Base-by-base conservation (phyloP, 2,329 filamentous ascomycete species). In the Thelonectria blattea region DNA sequence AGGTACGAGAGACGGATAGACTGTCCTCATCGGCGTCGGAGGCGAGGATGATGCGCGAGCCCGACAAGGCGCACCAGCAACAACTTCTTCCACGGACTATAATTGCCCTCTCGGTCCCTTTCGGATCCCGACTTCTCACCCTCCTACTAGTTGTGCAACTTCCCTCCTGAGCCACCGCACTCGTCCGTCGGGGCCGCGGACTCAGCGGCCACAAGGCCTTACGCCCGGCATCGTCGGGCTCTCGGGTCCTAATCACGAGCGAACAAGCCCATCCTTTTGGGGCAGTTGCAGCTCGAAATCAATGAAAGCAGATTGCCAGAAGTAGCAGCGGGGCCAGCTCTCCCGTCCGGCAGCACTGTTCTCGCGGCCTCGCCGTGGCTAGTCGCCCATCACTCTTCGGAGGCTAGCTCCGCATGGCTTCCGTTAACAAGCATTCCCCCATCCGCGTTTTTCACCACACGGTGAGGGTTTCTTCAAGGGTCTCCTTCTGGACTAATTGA, bases 231-330 rank as follows among this genome's bases (percentile, higher is more conserved):
- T 59, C 32, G 45, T 69, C 68, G 68, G 68, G 41, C 56, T 70
- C 58, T 68, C 68, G 68, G 68, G 61, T 34, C 62, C 65, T 65
- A 52, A 56, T 63, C 60, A 53, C 54, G 63, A 69, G 67, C 67
- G 65, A 68, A 43, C 53, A 62, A 54, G 64, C 55, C 62, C 58
- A 62, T 54, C 49, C 39, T 55, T 51, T 61, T 46, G 50, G 46
- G 24, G 32, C 50, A 41, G 42, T 52, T 55, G 48, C 47, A 58
- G 49, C 56, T 58, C 39, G 17, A 37, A 47, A 55, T 42, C 41
- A 46, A 49, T 49, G 42, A 48, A 48, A 55, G 50, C 34, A 45
- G 45, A 62, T 46, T 15, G 17, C 34, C 15, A 14, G 34, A 17
- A 39, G 52, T 37, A 49, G 63, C 48, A 52, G 61, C 53, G 56